phyloP scores from a whole-genome alignment of 169 alveolate species.

The Perkinsus olseni region DNA sequence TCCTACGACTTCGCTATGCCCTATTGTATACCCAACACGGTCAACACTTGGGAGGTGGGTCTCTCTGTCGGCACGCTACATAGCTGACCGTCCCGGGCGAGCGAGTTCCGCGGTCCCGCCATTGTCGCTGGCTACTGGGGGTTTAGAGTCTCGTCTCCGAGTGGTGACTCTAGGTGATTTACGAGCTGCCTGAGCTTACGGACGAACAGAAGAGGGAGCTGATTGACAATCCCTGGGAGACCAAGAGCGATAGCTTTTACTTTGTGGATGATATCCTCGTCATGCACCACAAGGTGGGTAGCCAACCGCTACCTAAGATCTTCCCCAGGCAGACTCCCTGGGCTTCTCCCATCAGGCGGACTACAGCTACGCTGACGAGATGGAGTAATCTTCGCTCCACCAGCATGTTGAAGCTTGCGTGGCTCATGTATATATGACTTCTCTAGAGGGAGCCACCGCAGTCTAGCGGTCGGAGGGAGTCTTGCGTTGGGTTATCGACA shows the following conservation, averaged over 20 bases:
- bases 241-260: conserved; percentile 64
- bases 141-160: not conserved
- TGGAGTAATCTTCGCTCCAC: not conserved
- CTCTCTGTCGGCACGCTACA: too few relatives aligned
- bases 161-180: conserved; percentile 23
- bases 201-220: conserved; percentile 47
- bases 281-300: conserved; percentile 59
- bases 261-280: conserved; percentile 57
- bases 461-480: too few relatives aligned
- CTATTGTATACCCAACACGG: conserved; percentile 65
- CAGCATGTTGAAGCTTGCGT: not conserved
- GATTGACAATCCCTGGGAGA: conserved; percentile 61
- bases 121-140: too few relatives aligned
- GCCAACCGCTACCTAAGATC: too few relatives aligned
- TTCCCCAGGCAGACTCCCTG: conserved; percentile 11
- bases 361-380: not conserved
- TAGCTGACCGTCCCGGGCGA: not conserved
- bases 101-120: too few relatives aligned
- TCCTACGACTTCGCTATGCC: conserved; percentile 61
- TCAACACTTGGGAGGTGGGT: conserved; percentile 57
- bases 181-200: conserved; percentile 54
- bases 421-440: not conserved
- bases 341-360: not conserved
- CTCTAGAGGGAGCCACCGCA: not conserved
- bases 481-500: too few relatives aligned